phyloP scores from a whole-genome alignment of 2,329 filamentous ascomycete species.

The Myriosclerotinia curreyana region DNA sequence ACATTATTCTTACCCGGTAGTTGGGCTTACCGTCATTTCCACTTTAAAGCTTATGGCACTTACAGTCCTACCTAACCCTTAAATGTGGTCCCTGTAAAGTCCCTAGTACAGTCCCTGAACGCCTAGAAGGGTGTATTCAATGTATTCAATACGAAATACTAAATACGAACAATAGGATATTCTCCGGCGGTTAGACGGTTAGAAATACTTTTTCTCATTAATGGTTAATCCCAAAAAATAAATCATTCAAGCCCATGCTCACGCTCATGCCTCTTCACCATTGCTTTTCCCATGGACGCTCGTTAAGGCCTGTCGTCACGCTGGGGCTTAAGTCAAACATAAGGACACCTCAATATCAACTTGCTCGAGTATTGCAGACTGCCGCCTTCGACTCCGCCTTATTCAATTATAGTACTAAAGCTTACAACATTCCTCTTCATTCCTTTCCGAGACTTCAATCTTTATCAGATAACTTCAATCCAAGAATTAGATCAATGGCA shows the following conservation, averaged over 20 bases:
- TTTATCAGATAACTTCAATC: constrained; percentile 29
- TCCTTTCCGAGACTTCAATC: constrained; percentile 33
- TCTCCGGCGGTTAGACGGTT: neutral
- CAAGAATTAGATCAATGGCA: constrained; percentile 35
- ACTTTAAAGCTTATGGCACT: too few relatives aligned
- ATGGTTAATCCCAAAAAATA: neutral
- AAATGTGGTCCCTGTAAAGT: neutral
- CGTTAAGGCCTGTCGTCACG: constrained; percentile 34
- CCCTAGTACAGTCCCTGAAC: constrained; percentile 16
- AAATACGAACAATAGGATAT: neutral
- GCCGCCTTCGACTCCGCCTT: constrained; percentile 30
- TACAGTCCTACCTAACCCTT: too few relatives aligned
- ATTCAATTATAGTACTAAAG: constrained; percentile 28
- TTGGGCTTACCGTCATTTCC: too few relatives aligned
- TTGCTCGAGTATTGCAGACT: constrained; percentile 35
- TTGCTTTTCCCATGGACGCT: constrained; percentile 31
- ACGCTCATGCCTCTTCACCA: constrained; percentile 34
- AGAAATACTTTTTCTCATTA: constrained; percentile 8
- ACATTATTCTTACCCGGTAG: too few relatives aligned
- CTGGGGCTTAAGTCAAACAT: constrained; percentile 33
- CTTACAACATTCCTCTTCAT: constrained; percentile 25
- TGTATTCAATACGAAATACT: neutral
- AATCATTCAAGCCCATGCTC: constrained; percentile 31
- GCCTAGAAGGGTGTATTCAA: constrained; percentile 24
- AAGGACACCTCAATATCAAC: constrained; percentile 40